Conservation (phyloP, 306 rosid genomes). For the Lithocarpus polystachyus region DNA sequence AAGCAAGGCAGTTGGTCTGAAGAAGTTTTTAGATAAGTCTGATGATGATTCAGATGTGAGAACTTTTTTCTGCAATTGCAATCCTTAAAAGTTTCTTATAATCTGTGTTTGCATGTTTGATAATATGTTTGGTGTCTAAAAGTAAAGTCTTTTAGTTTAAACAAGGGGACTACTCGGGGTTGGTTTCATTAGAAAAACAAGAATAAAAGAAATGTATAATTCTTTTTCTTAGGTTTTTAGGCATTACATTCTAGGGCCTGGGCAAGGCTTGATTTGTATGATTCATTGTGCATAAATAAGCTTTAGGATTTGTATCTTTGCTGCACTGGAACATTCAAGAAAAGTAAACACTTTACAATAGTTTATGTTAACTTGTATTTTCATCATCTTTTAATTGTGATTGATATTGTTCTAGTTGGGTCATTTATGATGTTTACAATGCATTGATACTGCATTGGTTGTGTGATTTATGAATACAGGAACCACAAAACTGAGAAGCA, state of each 20-base stretch:
- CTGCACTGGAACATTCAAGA: not conserved
- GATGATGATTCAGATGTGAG: conserved; percentile 69
- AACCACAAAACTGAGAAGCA: conserved; percentile 55
- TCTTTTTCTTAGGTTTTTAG: no score
- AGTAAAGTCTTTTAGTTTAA: not conserved
- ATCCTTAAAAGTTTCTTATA: conserved; percentile 10
- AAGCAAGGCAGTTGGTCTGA: conserved; percentile 52
- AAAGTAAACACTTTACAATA: not conserved
- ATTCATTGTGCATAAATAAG: not conserved
- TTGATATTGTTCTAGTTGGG: not conserved
- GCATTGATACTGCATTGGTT: not conserved
- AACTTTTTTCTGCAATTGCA: conserved; percentile 8
- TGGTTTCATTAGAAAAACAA: not conserved
- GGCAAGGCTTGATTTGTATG: not conserved
- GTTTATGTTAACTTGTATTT: not conserved
- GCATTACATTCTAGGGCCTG: not conserved
- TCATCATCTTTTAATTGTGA: not conserved
- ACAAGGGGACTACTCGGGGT: not conserved
- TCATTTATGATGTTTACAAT: not conserved
- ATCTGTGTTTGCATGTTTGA: conserved; percentile 4
- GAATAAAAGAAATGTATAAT: not conserved
- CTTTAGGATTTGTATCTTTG: no score
- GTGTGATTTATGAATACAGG: conserved; percentile 24
- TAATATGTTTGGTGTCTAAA: not conserved
- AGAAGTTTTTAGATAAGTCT: conserved; percentile 47